phyloP scores from a whole-genome alignment of 2,329 filamentous ascomycete genomes.

The Intubia oerlemansii region DNA sequence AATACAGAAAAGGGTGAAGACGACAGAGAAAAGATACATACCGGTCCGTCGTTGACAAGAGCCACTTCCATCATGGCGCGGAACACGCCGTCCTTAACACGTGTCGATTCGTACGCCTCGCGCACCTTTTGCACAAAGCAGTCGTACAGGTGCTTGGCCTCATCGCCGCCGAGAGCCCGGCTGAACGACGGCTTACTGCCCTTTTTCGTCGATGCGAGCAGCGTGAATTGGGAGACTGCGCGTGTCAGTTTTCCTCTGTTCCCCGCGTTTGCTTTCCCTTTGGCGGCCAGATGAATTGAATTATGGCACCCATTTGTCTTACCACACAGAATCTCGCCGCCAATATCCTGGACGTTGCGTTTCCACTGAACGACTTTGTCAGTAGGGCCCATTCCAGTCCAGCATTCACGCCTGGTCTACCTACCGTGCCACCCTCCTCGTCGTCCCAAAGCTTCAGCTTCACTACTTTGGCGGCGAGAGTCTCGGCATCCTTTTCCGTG shows the following conservation, averaged over 20 bases:
- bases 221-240: constrained; percentile 86
- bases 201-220: constrained; percentile 84
- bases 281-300: too few species aligned
- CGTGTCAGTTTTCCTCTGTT: too few species aligned
- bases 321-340: constrained; percentile 90
- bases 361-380: constrained; percentile 79
- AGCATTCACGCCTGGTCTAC: too few species aligned
- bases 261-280: too few species aligned
- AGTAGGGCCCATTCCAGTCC: too few species aligned
- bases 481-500: constrained; percentile 69
- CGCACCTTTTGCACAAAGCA: constrained; percentile 62
- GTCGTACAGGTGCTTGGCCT: constrained; percentile 66
- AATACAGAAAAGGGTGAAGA: background rate
- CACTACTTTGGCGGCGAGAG: constrained; percentile 68
- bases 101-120: constrained; percentile 46
- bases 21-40: constrained; percentile 12
- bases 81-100: constrained; percentile 87
- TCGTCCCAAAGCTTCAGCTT: constrained; percentile 89
- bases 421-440: constrained; percentile 44
- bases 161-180: constrained; percentile 55
- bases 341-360: constrained; percentile 66
- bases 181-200: constrained; percentile 93
- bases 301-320: too few species aligned
- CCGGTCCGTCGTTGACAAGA: constrained; percentile 66
- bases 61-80: constrained; percentile 98